These are phyloP conservation scores for Umbelopsis sp. DNA, from an alignment of 371 early-diverging fungal species.

Conservation along the genomic window DNA sequence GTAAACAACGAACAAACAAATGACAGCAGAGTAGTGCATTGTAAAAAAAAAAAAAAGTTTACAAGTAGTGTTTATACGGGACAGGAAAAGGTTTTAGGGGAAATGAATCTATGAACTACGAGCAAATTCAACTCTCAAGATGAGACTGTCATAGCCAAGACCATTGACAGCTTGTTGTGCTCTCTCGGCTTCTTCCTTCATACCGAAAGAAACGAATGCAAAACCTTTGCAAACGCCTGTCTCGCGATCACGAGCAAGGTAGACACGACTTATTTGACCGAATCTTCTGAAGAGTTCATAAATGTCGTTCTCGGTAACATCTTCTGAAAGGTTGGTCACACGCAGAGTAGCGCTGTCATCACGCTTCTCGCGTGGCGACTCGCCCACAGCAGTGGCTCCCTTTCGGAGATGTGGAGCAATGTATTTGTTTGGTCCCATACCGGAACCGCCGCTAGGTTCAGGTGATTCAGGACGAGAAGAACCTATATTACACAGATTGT, in stretches of 20 bases:
- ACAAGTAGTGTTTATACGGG: slow-evolving; percentile 11
- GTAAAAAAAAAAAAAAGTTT: neutral
- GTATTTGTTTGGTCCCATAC: slow-evolving; percentile 65
- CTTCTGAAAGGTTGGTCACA: slow-evolving; percentile 96
- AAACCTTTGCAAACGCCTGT: slow-evolving; percentile 93
- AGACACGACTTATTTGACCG: slow-evolving; percentile 79
- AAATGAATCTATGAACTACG: slow-evolving; percentile 38
- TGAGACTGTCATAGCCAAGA: slow-evolving; percentile 92
- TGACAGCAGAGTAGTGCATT: neutral
- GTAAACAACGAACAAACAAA: neutral
- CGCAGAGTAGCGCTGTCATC: slow-evolving; percentile 90
- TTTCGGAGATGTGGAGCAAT: slow-evolving; percentile 85
- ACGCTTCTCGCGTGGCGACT: slow-evolving; percentile 62
- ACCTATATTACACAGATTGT: slow-evolving; percentile 7
- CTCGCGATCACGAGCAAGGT: slow-evolving; percentile 86
- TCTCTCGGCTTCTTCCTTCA: slow-evolving; percentile 79
- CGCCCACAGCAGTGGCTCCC: slow-evolving; percentile 41
- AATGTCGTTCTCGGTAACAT: slow-evolving; percentile 87
- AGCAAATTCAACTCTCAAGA: slow-evolving; percentile 86
- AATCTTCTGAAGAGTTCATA: slow-evolving; percentile 87
- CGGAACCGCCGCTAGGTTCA: slow-evolving; percentile 22
- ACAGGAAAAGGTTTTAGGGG: neutral
- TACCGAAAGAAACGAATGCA: slow-evolving; percentile 90
- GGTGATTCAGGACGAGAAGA: slow-evolving; percentile 33
- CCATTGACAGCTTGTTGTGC: slow-evolving; percentile 90